Conservation (phyloP, 306 rosid genomes). For the Quercus aquifolioides region DNA sequence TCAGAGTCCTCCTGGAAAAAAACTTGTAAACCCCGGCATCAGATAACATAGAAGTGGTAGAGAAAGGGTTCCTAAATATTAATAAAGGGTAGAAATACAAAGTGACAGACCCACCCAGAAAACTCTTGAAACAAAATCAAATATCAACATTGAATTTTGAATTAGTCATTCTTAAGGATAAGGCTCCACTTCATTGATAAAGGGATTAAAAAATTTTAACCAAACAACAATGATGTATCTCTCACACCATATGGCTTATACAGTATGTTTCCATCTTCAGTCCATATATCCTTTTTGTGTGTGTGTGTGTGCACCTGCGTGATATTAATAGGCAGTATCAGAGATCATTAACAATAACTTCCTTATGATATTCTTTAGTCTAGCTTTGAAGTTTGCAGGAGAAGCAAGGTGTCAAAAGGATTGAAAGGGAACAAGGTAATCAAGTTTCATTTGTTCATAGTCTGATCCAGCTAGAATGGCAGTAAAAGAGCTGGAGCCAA, state of each 20-base stretch:
- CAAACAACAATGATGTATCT: neutral
- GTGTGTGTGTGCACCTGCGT: no score
- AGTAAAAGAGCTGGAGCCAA: neutral
- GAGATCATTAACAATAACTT: neutral
- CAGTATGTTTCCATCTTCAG: neutral
- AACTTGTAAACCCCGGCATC: constrained; percentile 25
- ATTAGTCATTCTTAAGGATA: neutral
- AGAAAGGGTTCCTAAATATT: neutral
- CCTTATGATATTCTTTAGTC: neutral
- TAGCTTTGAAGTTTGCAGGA: neutral
- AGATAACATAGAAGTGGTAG: neutral
- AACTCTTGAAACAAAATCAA: neutral
- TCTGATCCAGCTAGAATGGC: neutral
- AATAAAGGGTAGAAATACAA: neutral
- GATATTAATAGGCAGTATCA: neutral
- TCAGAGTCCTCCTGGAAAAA: constrained; percentile 66
- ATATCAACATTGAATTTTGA: neutral
- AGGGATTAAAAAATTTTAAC: neutral
- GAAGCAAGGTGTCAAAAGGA: neutral
- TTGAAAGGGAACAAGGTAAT: neutral
- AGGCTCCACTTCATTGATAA: neutral
- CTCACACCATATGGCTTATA: neutral
- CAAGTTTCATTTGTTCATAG: neutral
- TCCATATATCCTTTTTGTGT: neutral
- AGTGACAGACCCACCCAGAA: neutral